Base-by-base conservation (phyloP, 768 basidiomycete species). In the Mycena rosella region DNA sequence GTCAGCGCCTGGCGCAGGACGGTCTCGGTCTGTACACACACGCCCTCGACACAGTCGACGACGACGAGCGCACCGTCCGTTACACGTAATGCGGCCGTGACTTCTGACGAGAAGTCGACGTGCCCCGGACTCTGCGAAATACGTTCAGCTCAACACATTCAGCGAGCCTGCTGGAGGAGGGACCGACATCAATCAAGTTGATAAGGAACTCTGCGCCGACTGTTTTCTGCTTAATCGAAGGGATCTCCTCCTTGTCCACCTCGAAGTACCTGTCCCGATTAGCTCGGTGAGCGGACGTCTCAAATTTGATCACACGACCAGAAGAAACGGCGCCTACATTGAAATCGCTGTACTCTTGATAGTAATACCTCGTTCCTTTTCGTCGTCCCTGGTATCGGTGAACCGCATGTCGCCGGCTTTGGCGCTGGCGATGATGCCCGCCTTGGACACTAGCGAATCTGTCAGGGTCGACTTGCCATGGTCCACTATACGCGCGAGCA, bases 91-190 rank as follows among this genome's bases (percentile, higher is more conserved):
- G 98, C 98, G 69, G 98, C 98, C 3, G 98, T 99, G 75, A 99
- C 98, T 83, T 99, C 98, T 58, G 98, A 99, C 36, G 98, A 99
- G 88, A 99, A 99, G 82, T 99, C 98, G 82, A 99, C 98, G 89
- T 99, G 98, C 76, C 98, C 98, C 60, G 98, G 98, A 10, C 96
- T 64, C 66, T 68, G 58, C 29, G 22, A 24, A 24, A 32, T 27
- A 22, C 30, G 30, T 42, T 69, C 34, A 65, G 55, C 34, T n/a
- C 1, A 13, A 29, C 11, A 6, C 11, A 40, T 42, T 44, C 32
- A 49, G 29, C 36, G n/a, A 32, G 27, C 4, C 5, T n/a, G 3
- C 24, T 30, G 30, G 47, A 13, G n/a, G 63, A 45, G 11, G 24
- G 24, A 47, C 45, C 2, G 4, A 68, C 98, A 81, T 99, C 98